Evolutionary conservation across 371 early-diverging fungal species (phyloP).

Genomic region (Scutellospora calospora): DNA sequence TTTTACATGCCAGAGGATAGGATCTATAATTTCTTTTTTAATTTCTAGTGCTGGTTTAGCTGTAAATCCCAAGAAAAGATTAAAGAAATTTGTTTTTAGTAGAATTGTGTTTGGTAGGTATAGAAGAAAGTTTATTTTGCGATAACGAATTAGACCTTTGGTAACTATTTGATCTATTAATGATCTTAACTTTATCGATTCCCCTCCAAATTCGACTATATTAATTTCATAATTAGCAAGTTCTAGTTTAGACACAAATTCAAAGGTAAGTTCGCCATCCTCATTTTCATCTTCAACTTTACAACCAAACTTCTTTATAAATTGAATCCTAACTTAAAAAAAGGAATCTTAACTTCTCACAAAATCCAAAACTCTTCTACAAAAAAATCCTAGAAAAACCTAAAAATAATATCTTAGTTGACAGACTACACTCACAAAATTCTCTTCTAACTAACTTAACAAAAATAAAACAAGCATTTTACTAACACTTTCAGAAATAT

Average conservation of each 20-base stretch:
- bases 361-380: too few species aligned
- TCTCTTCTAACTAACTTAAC: too few species aligned
- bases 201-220: conserved; percentile 3
- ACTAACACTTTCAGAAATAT: too few species aligned
- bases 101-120: not conserved
- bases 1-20: not conserved
- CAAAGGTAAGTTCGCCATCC: not conserved
- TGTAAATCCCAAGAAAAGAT: conserved; percentile 34
- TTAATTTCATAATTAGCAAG: not conserved
- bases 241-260: conserved; percentile 12
- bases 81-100: conserved; percentile 34
- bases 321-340: too few species aligned
- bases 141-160: not conserved
- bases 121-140: conserved; percentile 7
- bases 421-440: too few species aligned
- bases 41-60: conserved; percentile 12
- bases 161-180: not conserved
- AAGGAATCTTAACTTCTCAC: too few species aligned
- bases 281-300: too few species aligned
- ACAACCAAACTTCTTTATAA: too few species aligned
- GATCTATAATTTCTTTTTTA: conserved; percentile 16
- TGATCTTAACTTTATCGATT: not conserved
- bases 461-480: too few species aligned
- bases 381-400: too few species aligned
- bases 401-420: too few species aligned